Conservation (phyloP, 2,329 filamentous ascomycete genomes). For the Claviceps citrina region DNA sequence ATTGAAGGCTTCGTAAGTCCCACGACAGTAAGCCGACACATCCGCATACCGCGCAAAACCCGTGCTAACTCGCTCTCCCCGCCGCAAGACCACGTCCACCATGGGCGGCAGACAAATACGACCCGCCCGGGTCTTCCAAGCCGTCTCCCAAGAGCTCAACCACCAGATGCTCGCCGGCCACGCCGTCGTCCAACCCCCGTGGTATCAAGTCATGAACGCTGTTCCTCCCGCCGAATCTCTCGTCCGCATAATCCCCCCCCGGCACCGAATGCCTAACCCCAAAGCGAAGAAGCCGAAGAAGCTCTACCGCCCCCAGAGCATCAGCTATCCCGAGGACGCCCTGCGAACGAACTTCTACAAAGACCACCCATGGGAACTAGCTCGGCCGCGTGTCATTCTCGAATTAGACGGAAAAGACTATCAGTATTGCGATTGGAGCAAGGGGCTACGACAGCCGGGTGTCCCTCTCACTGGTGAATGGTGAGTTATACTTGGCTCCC, state of each 20-base stretch:
- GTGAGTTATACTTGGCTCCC: too few relatives aligned
- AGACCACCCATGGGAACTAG: constrained; percentile 95
- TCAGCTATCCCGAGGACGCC: constrained; percentile 70
- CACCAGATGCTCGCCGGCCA: constrained; percentile 22
- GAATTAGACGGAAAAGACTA: constrained; percentile 76
- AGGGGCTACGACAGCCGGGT: constrained; percentile 53
- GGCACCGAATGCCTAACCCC: constrained; percentile 26
- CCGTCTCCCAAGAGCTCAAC: constrained; percentile 28
- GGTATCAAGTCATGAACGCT: constrained; percentile 35
- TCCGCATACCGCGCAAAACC: too few relatives aligned
- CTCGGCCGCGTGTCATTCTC: constrained; percentile 68
- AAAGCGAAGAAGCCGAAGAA: constrained; percentile 45
- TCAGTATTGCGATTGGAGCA: constrained; percentile 65
- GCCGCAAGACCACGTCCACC: constrained; percentile 2
- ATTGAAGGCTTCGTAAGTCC: background rate
- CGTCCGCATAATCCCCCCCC: constrained; percentile 35
- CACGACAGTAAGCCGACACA: background rate
- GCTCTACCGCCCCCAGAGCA: constrained; percentile 63
- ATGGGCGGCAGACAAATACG: constrained; percentile 31
- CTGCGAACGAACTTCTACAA: constrained; percentile 71
- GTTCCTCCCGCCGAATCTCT: constrained; percentile 45
- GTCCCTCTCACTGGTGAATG: constrained; percentile 72
- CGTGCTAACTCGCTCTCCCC: background rate
- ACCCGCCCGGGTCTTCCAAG: constrained; percentile 32
- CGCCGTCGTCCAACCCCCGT: constrained; percentile 25